A percentile compares a stretch with the other conserved stretches of the same genome.
phyloP scores from a whole-genome alignment of 768 basidiomycete genomes.

The Austroboletus eburneus region DNA sequence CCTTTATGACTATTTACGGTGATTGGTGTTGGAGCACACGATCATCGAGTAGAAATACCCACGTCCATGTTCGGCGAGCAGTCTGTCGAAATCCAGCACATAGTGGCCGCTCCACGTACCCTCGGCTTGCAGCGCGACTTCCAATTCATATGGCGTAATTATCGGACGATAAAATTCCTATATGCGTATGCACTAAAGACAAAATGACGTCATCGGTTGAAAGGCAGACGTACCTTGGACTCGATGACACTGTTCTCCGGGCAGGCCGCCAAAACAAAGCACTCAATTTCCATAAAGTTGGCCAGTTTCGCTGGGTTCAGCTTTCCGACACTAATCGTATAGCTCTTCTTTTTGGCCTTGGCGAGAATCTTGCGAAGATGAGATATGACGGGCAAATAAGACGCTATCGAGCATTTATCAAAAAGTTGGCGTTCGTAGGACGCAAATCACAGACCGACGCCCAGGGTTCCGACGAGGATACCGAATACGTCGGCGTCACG shows the following conservation, averaged over 20 bases:
- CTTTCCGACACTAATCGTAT: conserved; percentile 94
- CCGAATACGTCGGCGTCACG: conserved; percentile 93
- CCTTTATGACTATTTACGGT: conserved; percentile 4
- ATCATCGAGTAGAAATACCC: conserved; percentile 2
- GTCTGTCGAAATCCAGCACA: conserved; percentile 68
- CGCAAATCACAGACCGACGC: conserved; percentile 58
- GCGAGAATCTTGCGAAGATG: conserved; percentile 72
- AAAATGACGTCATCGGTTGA: neutral
- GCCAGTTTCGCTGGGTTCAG: conserved; percentile 92
- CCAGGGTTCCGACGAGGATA: conserved; percentile 91
- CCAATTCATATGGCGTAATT: conserved; percentile 89
- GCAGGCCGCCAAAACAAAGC: conserved; percentile 93
- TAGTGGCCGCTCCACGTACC: conserved; percentile 75
- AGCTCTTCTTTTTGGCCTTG: conserved; percentile 77
- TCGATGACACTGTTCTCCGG: conserved; percentile 86
- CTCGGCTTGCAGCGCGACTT: conserved; percentile 68
- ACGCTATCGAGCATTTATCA: conserved; percentile 42
- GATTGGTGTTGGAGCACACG: neutral
- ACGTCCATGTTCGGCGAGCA: conserved; percentile 40
- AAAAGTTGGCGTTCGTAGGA: neutral
- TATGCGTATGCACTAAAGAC: neutral
- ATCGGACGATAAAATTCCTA: conserved; percentile 91
- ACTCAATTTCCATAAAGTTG: conserved; percentile 95
- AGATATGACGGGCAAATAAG: conserved; percentile 80
- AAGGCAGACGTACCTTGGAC: conserved; percentile 45